Conservation (phyloP, 2,329 filamentous ascomycete species). For the Decorospora gaudefroyi region DNA sequence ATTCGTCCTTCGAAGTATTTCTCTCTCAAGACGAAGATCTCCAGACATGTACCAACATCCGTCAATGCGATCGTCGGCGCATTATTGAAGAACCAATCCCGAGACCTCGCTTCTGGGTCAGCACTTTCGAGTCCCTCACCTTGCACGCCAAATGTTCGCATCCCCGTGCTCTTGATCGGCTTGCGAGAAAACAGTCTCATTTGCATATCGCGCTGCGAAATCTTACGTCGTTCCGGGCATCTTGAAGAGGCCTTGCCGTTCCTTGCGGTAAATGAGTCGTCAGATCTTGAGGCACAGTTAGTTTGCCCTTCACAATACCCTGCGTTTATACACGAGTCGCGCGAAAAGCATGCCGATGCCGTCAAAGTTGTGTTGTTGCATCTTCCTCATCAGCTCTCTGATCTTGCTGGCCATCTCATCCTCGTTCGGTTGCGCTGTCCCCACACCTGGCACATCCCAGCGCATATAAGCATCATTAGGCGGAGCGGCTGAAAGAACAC, state of each 20-base stretch:
- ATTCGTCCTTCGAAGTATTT: slow-evolving; percentile 41
- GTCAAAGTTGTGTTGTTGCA: slow-evolving; percentile 51
- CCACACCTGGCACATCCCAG: slow-evolving; percentile 45
- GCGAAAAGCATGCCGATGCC: slow-evolving; percentile 46
- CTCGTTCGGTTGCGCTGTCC: slow-evolving; percentile 38
- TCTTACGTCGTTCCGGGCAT: slow-evolving; percentile 40
- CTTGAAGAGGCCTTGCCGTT: slow-evolving; percentile 46
- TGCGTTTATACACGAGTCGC: slow-evolving; percentile 45
- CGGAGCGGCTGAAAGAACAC: slow-evolving; percentile 24
- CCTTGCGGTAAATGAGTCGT: slow-evolving; percentile 45
- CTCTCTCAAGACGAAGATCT: slow-evolving; percentile 40
- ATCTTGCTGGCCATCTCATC: slow-evolving; percentile 44
- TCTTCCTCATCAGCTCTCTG: slow-evolving; percentile 44
- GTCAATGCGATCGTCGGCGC: slow-evolving; percentile 40
- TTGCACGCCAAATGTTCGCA: slow-evolving; percentile 46
- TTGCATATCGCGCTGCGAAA: slow-evolving; percentile 46
- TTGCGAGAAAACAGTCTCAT: slow-evolving; percentile 45
- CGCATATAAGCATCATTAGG: slow-evolving; percentile 29
- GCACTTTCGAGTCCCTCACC: slow-evolving; percentile 30
- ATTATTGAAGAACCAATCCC: slow-evolving; percentile 45
- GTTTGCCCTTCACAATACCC: slow-evolving; percentile 31
- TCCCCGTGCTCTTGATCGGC: slow-evolving; percentile 43
- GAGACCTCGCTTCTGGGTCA: slow-evolving; percentile 18
- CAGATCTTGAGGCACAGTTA: slow-evolving; percentile 20
- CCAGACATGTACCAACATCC: slow-evolving; percentile 39